Conservation (phyloP, 306 rosid genomes). For the Vigna trinervia region DNA sequence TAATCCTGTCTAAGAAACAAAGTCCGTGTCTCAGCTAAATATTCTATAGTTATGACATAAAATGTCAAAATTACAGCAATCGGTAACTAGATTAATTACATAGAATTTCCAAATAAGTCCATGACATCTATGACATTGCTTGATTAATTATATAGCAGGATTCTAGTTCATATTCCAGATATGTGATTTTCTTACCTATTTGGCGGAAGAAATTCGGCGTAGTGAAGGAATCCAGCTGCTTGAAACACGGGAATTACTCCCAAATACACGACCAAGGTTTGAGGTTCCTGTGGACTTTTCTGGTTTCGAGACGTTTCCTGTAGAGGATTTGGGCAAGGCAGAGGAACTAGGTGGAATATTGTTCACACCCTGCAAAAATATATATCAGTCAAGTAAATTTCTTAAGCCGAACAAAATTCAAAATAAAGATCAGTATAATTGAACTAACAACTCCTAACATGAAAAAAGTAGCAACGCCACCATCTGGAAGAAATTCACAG, state of each 20-base stretch:
- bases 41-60: constrained; percentile 17
- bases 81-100: neutral
- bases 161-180: constrained; percentile 17
- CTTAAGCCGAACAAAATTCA: constrained; percentile 33
- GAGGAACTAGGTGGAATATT: constrained; percentile 55
- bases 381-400: constrained; percentile 38
- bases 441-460: constrained; percentile 35
- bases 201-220: constrained; percentile 63
- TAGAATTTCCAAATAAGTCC: neutral
- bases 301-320: constrained; percentile 48
- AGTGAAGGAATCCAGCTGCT: constrained; percentile 66
- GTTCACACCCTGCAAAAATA: constrained; percentile 55
- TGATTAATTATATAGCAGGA: constrained; percentile 7
- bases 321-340: constrained; percentile 38
- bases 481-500: neutral
- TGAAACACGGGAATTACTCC: constrained; percentile 55
- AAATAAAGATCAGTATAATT: constrained; percentile 4
- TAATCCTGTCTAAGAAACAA: constrained; percentile 40
- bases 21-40: constrained; percentile 36
- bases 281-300: constrained; percentile 48
- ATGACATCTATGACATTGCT: neutral
- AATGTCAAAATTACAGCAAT: constrained; percentile 4
- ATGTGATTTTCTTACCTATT: constrained; percentile 49
- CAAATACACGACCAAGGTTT: constrained; percentile 50
- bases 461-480: constrained; percentile 13